Evolutionary conservation across 306 rosid species (phyloP).

Genomic region (Dalbergia oliveri): DNA sequence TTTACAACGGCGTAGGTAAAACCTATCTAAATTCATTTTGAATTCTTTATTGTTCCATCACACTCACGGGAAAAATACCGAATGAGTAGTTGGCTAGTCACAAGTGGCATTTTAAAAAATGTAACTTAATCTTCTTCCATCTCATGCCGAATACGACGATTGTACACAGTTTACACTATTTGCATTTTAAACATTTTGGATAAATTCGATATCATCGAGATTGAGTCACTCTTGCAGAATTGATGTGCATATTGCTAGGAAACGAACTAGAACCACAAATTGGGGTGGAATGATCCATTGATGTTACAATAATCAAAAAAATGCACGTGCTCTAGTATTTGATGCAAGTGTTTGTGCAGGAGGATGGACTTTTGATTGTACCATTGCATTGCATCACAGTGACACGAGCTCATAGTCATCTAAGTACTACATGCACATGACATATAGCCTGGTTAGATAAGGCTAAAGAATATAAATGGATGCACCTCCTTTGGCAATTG

Average conservation of each 20-base stretch:
- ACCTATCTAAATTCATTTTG: background rate
- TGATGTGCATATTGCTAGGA: constrained; percentile 6
- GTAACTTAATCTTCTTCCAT: background rate
- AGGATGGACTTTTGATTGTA: background rate
- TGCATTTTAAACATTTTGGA: background rate
- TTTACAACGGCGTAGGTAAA: background rate
- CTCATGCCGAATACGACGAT: background rate
- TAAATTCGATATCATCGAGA: background rate
- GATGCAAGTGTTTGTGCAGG: background rate
- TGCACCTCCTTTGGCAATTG: constrained; percentile 33
- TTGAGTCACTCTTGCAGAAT: background rate
- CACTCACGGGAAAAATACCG: background rate
- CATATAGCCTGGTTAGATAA: constrained; percentile 3
- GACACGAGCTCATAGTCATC: constrained; percentile 29
- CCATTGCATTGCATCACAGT: constrained; percentile 41
- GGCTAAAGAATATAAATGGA: background rate
- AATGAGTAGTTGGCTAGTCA: constrained; percentile 1
- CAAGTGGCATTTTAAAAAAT: background rate
- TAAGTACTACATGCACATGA: background rate
- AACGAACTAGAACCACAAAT: constrained; percentile 12
- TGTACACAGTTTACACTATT: background rate
- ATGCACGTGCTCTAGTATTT: background rate
- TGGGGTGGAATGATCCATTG: constrained; percentile 14
- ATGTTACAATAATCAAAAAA: background rate
- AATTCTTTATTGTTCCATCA: background rate